Evolutionary conservation across 768 basidiomycete genomes (phyloP), one percentile per base, ranked within the genome.

Genomic region (Leccinum sublutescens): DNA sequence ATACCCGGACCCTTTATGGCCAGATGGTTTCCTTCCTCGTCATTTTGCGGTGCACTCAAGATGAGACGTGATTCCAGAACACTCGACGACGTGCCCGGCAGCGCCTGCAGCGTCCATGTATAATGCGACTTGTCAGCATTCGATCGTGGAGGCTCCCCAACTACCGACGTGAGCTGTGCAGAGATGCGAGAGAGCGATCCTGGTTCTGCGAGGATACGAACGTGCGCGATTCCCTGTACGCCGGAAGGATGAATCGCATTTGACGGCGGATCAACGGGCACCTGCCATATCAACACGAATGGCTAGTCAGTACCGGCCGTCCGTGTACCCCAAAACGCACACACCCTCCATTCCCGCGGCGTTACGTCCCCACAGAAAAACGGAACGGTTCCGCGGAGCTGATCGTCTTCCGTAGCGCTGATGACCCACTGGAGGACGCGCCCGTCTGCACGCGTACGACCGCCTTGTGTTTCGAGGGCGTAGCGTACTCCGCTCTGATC

Each of bases 311-410:
- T 19, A 45, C n/a, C 40, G n/a, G 0, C 40, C 17, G 4, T n/a
- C 40, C 38, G 38, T 38, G n/a, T 11, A 43, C n/a, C 10, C 40
- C n/a, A 40, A n/a, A 45, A 45, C 19, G 43, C 15, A 49, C 33
- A 17, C 64, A 87, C 89, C 70, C 89, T 76, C 71, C 79, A 78
- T 2, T 71, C 62, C 52, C 88, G 74, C 3, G 86, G 82, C 3
- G 87, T 89, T 3, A 88, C 73, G 65, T 91, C 89, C 12, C 86
- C 86, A 64, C 89, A 91, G 70, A 86, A 91, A 66, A 91, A 91
- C 7, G 89, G 88, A 17, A 85, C 69, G 1, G 66, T 63, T 2
- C 80, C 79, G 11, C 71, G 64, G 49, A 62, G 34, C 49, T 55
- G 55, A 11, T 38, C 25, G 54, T 65, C 60, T 6, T 61, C 62